Evolutionary conservation across 2,329 filamentous ascomycete species (phyloP), one percentile per base, ranked within the genome.

Genomic region (Chaetomium sp.): DNA sequence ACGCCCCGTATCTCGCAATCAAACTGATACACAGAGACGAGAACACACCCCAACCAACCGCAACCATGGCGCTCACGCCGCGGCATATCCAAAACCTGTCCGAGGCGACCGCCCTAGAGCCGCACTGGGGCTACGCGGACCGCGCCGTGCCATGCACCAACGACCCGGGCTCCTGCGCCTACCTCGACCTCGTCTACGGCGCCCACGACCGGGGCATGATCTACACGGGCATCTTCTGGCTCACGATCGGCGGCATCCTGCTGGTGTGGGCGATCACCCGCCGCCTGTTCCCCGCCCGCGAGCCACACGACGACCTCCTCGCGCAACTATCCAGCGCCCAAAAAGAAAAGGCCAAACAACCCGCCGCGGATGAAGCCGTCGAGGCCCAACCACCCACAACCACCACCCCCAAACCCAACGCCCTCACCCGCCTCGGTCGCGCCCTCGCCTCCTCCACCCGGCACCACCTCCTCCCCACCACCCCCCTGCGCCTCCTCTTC

Each of bases 401-500:
- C 33, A 57, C 35, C 35, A 42, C 35, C 13, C 13, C 35, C 16
- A 4, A 13, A 13, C 13, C 35, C 13, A 19, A 13, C 12, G 66
- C 13, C 49, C 25, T 31, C 58, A 27, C 49, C 49, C 73, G 77
- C 38, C 57, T 80, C 9, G 72, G 73, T 12, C 74, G 73, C 45
- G 75, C 83, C 3, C 63, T 81, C 21, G 72, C 76, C 16, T 75
- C 83, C 0, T 72, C 76, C 4, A 72, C 75, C 16, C 79, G 85
- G 21, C 80, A 77, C 33, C 82, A 83, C 70, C 78, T 92, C 2
- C 82, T 92, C 1, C 85, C 86, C 0, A 88, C 91, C 69, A 80
- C 82, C 3, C 75, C 82, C 2, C 78, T 81, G 21, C 70, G 23
- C 50, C 1, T 75, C 23, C 70, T 91, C 60, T 92, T 93, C 69